phyloP scores from a whole-genome alignment of 2,329 filamentous ascomycete species.

The Huntiella abstrusa region DNA sequence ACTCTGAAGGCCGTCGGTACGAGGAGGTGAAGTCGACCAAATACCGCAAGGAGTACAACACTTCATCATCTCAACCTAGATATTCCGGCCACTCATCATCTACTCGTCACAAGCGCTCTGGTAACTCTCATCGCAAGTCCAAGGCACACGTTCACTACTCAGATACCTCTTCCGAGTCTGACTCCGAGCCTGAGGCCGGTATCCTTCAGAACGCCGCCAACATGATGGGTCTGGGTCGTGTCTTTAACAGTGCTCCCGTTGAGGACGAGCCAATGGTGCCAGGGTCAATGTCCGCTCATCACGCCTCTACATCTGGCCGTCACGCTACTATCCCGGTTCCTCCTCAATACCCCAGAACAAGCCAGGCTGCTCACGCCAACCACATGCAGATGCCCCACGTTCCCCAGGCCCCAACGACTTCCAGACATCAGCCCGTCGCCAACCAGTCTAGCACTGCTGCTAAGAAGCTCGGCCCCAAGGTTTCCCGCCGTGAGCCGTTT shows the following conservation, averaged over 20 bases:
- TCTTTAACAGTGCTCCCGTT: not conserved
- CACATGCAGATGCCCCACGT: not conserved
- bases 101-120: not conserved
- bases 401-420: not conserved
- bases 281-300: not conserved
- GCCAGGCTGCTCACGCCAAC: not conserved
- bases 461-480: conserved; percentile 6
- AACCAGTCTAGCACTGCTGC: not conserved
- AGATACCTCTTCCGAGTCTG: not conserved
- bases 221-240: not conserved
- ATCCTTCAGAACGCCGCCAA: conserved; percentile 22
- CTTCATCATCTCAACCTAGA: not conserved
- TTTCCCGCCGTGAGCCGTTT: conserved; percentile 8
- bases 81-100: not conserved
- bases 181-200: conserved; percentile 3
- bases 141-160: not conserved
- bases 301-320: not conserved
- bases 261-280: not conserved
- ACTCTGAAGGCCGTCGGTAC: not conserved
- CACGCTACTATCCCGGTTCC: not conserved
- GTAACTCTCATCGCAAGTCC: not conserved
- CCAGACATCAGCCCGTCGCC: not conserved
- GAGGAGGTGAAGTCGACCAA: not conserved
- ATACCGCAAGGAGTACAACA: not conserved
- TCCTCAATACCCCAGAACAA: not conserved